Conservation (phyloP, 306 rosid species). For the Ormosia semicastrata region DNA sequence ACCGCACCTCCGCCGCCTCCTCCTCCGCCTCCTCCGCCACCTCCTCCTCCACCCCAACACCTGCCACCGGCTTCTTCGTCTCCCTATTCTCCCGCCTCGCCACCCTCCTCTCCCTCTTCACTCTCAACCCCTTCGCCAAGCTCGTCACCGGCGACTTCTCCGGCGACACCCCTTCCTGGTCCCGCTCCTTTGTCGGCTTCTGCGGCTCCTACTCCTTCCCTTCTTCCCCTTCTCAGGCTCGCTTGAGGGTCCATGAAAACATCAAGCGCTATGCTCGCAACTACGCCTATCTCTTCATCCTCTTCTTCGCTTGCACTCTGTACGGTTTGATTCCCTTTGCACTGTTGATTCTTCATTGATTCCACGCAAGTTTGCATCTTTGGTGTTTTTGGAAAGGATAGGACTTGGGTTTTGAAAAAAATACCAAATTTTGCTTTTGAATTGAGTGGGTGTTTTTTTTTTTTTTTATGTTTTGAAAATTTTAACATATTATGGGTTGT, state of each 20-base stretch:
- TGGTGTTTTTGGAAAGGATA: neutral
- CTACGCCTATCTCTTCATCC: conserved; percentile 69
- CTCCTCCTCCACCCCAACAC: conserved; percentile 26
- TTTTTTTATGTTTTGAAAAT: neutral
- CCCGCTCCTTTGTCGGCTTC: conserved; percentile 57
- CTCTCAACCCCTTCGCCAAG: conserved; percentile 80
- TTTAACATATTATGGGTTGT: neutral
- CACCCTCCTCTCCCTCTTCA: conserved; percentile 71
- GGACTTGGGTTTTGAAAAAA: neutral
- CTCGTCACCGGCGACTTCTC: conserved; percentile 73
- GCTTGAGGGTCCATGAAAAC: conserved; percentile 82
- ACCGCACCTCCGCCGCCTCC: conserved; percentile 52
- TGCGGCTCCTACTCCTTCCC: conserved; percentile 77
- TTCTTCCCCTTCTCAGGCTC: conserved; percentile 73
- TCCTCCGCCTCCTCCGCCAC: conserved; percentile 18
- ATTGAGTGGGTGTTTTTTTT: neutral
- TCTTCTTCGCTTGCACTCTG: conserved; percentile 77
- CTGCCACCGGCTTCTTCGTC: conserved; percentile 42
- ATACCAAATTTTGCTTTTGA: neutral
- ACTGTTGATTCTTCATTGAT: neutral
- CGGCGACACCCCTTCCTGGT: conserved; percentile 78
- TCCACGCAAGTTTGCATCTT: neutral
- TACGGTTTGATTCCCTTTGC: conserved; percentile 28
- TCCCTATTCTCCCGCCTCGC: conserved; percentile 52
- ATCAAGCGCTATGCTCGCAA: conserved; percentile 89